phyloP scores from a whole-genome alignment of 805 yeast species.

The Tetrapisispora pingtungensis region DNA sequence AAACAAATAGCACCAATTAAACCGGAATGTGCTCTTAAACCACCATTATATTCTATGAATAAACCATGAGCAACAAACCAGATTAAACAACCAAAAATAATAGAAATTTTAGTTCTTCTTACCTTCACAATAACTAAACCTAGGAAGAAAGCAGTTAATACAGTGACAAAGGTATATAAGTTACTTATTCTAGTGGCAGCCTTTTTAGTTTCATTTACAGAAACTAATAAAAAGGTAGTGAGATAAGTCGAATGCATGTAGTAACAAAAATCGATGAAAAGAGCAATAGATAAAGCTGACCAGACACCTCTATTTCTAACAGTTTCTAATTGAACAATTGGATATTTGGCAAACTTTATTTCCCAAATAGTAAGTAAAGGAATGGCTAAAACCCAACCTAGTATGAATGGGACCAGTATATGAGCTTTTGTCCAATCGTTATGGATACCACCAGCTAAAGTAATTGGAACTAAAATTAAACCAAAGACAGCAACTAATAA shows the following conservation, averaged over 20 bases:
- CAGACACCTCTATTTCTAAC: constrained; percentile 55
- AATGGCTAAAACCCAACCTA: constrained; percentile 41
- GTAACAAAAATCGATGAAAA: constrained; percentile 48
- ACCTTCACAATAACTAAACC: constrained; percentile 44
- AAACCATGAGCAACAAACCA: constrained; percentile 57
- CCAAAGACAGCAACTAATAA: constrained; percentile 46
- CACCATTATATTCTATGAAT: constrained; percentile 46
- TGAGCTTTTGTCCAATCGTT: constrained; percentile 46
- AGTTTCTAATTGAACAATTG: constrained; percentile 45
- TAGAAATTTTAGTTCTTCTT: constrained; percentile 48
- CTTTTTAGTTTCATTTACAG: constrained; percentile 41
- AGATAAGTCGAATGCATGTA: constrained; percentile 57
- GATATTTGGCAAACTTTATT: constrained; percentile 39
- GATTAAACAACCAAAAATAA: constrained; percentile 44
- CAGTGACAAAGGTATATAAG: constrained; percentile 56
- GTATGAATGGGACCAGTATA: constrained; percentile 53
- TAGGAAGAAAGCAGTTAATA: constrained; percentile 45
- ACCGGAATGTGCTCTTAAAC: constrained; percentile 39
- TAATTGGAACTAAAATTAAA: constrained; percentile 54
- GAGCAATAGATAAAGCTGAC: constrained; percentile 48
- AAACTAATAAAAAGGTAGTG: constrained; percentile 52
- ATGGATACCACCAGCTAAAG: constrained; percentile 51
- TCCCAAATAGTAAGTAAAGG: constrained; percentile 54
- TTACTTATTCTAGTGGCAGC: constrained; percentile 60
- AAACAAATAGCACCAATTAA: constrained; percentile 55